phyloP scores from a whole-genome alignment of 495 filamentous ascomycete species.

The Talaromyces nanjingensis region DNA sequence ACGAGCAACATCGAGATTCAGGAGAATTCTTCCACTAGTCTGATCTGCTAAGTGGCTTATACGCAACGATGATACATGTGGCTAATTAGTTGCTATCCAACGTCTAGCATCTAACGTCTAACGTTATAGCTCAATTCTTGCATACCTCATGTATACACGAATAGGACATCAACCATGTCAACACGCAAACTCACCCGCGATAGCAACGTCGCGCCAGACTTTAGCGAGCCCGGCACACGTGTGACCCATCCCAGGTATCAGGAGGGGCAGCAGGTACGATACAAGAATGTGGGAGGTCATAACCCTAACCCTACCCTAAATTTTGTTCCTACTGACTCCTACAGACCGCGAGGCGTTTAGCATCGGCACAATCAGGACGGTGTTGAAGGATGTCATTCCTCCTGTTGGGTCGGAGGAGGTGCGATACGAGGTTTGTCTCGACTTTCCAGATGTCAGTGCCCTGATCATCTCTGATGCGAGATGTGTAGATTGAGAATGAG shows the following conservation, averaged over 20 bases:
- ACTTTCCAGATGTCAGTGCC: not conserved
- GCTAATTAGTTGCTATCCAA: not conserved
- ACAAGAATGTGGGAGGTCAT: not conserved
- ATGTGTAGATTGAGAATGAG: not conserved
- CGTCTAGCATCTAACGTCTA: too few relatives aligned
- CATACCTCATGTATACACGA: not conserved
- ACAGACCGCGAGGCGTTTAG: not conserved
- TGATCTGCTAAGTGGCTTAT: too few relatives aligned
- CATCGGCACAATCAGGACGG: not conserved
- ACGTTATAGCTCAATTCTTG: too few relatives aligned
- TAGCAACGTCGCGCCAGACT: not conserved
- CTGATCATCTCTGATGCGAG: not conserved
- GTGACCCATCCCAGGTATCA: constrained; percentile 89
- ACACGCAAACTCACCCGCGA: not conserved
- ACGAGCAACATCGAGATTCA: too few relatives aligned
- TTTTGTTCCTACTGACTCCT: too few relatives aligned
- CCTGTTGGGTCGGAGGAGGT: not conserved
- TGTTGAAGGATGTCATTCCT: not conserved
- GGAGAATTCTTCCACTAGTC: too few relatives aligned
- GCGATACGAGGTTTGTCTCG: not conserved
- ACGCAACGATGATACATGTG: not conserved
- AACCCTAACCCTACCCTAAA: not conserved
- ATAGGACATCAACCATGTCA: not conserved
- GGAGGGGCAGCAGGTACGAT: constrained; percentile 35
- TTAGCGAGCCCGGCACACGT: constrained; percentile 86